Evolutionary conservation across 306 rosid species (phyloP).

Genomic region (Glycine soja): DNA sequence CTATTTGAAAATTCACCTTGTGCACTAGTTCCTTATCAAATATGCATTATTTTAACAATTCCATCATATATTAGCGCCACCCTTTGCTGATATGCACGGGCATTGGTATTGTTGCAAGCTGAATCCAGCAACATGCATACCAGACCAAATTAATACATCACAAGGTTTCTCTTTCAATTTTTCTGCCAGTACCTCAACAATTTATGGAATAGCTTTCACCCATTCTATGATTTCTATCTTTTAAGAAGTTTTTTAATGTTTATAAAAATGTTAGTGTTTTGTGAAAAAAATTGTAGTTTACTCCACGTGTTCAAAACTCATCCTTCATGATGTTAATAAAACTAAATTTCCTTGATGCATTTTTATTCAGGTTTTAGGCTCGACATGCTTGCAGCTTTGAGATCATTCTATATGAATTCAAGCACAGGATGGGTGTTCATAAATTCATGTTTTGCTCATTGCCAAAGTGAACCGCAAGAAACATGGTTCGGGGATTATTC

Average conservation of each 20-base stretch:
- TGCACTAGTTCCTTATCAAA: too few relatives aligned
- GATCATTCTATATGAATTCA: slow-evolving; percentile 52
- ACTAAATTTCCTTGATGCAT: slow-evolving; percentile 31
- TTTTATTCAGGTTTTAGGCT: slow-evolving; percentile 69
- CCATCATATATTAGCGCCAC: slow-evolving; percentile 78
- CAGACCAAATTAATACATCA: slow-evolving; percentile 59
- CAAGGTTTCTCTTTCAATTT: slow-evolving; percentile 64
- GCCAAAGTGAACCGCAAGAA: too few relatives aligned
- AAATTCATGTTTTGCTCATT: too few relatives aligned
- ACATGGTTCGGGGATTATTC: too few relatives aligned
- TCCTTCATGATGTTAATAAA: background rate
- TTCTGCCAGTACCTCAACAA: background rate
- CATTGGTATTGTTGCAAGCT: slow-evolving; percentile 80
- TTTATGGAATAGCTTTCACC: background rate
- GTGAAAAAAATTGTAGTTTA: slow-evolving; percentile 4
- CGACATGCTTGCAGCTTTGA: slow-evolving; percentile 67
- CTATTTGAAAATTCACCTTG: too few relatives aligned
- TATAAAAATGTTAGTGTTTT: background rate
- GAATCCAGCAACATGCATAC: slow-evolving; percentile 68
- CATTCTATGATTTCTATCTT: slow-evolving; percentile 15
- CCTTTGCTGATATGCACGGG: slow-evolving; percentile 79
- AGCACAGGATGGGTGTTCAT: too few relatives aligned
- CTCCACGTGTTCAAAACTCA: slow-evolving; percentile 17
- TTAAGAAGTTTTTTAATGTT: background rate
- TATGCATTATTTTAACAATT: slow-evolving; percentile 58